A percentile compares a stretch with the other conserved stretches of the same genome.
Evolutionary conservation across 257 asterid genomes (phyloP).

Genomic region (Prunella vulgaris): DNA sequence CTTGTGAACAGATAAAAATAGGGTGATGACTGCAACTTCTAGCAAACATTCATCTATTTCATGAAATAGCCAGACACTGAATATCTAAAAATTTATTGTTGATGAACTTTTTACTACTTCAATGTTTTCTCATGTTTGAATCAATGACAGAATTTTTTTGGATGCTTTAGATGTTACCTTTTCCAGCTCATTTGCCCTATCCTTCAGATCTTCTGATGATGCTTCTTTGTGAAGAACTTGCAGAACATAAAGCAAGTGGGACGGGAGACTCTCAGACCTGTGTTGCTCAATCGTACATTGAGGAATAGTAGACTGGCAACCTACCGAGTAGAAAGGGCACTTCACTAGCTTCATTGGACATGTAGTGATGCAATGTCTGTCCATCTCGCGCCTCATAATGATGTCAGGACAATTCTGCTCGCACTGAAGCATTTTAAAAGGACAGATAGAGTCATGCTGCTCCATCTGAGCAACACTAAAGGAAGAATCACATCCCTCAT

Average conservation of each 20-base stretch:
- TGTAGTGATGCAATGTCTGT: slow-evolving; percentile 29
- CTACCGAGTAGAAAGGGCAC: slow-evolving; percentile 24
- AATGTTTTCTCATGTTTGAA: not conserved
- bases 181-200: slow-evolving; percentile 15
- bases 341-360: slow-evolving; percentile 29
- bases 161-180: slow-evolving; percentile 18
- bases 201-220: slow-evolving; percentile 17
- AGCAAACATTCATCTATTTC: not conserved
- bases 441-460: slow-evolving; percentile 21
- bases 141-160: not conserved
- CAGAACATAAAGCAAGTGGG: slow-evolving; percentile 12
- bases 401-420: slow-evolving; percentile 21
- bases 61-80: not conserved
- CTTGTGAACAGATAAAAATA: not conserved
- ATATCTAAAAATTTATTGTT: not conserved
- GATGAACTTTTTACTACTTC: not conserved
- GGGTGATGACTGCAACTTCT: not conserved
- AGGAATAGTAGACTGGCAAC: slow-evolving; percentile 28
- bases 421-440: slow-evolving; percentile 23
- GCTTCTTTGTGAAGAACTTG: slow-evolving; percentile 21
- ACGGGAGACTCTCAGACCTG: slow-evolving; percentile 20
- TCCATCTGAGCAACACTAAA: slow-evolving; percentile 25
- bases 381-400: slow-evolving; percentile 28
- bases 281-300: slow-evolving; percentile 25
- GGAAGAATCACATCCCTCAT: slow-evolving; percentile 26